Evolutionary conservation across 371 early-diverging fungal genomes (phyloP).

Genomic region (Rhizopus arrhizus): DNA sequence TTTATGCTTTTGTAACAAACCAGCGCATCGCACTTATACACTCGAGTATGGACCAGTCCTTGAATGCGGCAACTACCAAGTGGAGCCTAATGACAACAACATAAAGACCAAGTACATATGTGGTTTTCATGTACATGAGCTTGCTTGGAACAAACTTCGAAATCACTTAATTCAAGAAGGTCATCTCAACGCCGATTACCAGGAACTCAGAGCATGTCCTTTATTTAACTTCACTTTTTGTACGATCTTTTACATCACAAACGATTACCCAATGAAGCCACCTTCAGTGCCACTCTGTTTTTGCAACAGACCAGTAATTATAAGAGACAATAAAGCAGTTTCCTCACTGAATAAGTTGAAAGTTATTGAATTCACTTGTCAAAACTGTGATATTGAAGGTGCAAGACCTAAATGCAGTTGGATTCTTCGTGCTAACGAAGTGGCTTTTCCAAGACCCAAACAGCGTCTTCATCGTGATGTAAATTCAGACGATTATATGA

Average conservation of each 20-base stretch:
- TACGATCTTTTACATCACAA: conserved; percentile 33
- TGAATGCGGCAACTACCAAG: conserved; percentile 15
- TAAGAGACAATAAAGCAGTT: background rate
- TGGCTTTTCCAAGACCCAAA: conserved; percentile 27
- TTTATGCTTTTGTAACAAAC: conserved; percentile 43
- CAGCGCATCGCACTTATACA: conserved; percentile 27
- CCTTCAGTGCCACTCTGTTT: conserved; percentile 33
- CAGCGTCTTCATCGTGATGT: conserved; percentile 10
- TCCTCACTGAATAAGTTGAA: background rate
- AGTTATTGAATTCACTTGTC: conserved; percentile 31
- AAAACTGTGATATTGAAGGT: conserved; percentile 30
- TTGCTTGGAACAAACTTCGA: conserved; percentile 36
- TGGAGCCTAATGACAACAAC: background rate
- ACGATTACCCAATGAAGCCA: conserved; percentile 13
- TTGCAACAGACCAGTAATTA: conserved; percentile 26
- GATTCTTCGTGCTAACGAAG: conserved; percentile 30
- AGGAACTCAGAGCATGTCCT: conserved; percentile 43
- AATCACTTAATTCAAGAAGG: conserved; percentile 4
- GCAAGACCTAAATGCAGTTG: conserved; percentile 38
- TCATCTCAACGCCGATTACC: conserved; percentile 24
- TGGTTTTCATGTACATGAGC: conserved; percentile 53
- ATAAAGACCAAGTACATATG: conserved; percentile 24
- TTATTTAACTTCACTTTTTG: conserved; percentile 54
- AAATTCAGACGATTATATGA: conserved; percentile 2
- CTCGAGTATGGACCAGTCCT: conserved; percentile 26